Base-by-base conservation (phyloP, 176 grass and related monocot genomes). In the Elaeis guineensis region DNA sequence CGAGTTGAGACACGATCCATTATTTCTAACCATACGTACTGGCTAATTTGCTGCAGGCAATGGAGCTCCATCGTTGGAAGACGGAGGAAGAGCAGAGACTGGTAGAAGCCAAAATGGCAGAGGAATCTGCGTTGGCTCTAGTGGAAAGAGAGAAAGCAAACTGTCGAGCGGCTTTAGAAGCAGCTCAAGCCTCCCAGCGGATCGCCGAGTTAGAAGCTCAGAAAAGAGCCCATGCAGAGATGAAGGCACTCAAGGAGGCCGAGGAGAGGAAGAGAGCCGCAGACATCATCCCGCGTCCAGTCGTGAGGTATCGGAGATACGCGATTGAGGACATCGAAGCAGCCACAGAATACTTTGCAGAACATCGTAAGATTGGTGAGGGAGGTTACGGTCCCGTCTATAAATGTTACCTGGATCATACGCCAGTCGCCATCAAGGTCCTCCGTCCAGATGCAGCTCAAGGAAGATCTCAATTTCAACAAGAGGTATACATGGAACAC, bases 381-480 rank as follows among this genome's bases (percentile, higher is more conserved):
- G 92, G 92, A 53, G 87, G 92, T 18, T 97, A 97, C 59, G 92
- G 92, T 11, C 92, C 92, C 0, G 92, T 97, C 4, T 97, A 73
- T 75, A 88, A 85, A 69, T 86, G 84, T 19, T 70, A 77, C 64
- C 82, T 97, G 1, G 92, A 91, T 70, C 92, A 97, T 76, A 97
- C 92, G 0, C 64, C 63, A 0, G 92, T 97, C 0, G 92, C 92
- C 65, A 90, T 97, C 65, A 97, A 97, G 77, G 86, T 89, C 54
- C 82, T 97, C 25, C 87, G 87, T 0, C 92, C 92, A 0, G 92
- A 91, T 74, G 87, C 92, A 11, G 81, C 84, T 49, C 92, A 97
- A 67, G 84, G 92, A 3, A 64, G 79, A 66, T 80, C 87, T 7
- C 92, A 97, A 75, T 97, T 97, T 77, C 84, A 97, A 52, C 92